Conservation (phyloP, 768 basidiomycete genomes). For the Dendrothele bispora region DNA sequence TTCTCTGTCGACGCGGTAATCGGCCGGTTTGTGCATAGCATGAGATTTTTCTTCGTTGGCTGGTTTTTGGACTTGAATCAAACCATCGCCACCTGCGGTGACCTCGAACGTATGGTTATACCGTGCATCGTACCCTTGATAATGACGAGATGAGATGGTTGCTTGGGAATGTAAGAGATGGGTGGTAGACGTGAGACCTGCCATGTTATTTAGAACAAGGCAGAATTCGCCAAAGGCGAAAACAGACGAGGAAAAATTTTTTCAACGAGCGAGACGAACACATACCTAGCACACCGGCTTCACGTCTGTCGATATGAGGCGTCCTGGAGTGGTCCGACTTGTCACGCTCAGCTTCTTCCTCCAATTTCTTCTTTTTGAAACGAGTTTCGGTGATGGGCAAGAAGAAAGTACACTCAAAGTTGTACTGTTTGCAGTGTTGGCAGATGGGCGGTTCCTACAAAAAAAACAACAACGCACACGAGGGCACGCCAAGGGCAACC, state of each 20-base stretch:
- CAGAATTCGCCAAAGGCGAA: conserved; percentile 14
- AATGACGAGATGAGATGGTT: conserved; percentile 79
- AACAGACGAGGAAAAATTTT: conserved; percentile 11
- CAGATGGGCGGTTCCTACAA: conserved; percentile 71
- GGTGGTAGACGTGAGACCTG: conserved; percentile 85
- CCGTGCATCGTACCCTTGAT: conserved; percentile 84
- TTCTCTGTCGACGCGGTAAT: conserved; percentile 75
- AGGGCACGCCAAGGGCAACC: no score
- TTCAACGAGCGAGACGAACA: conserved; percentile 12
- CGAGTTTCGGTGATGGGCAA: conserved; percentile 98
- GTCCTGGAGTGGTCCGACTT: conserved; percentile 33
- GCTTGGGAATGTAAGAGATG: conserved; percentile 91
- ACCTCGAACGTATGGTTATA: conserved; percentile 91
- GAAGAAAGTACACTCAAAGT: conserved; percentile 95
- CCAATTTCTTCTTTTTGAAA: conserved; percentile 93
- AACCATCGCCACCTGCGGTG: conserved; percentile 78
- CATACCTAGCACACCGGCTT: conserved; percentile 66
- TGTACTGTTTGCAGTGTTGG: conserved; percentile 93
- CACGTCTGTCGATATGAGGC: conserved; percentile 46
- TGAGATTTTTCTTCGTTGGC: conserved; percentile 53
- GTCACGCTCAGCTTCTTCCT: conserved; percentile 55
- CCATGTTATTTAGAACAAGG: conserved; percentile 41
- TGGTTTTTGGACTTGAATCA: conserved; percentile 79
- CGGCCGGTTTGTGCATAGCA: conserved; percentile 59
- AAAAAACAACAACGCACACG: neutral